These are phyloP conservation scores for Amylostereum areolatum DNA, from an alignment of 1,284 basidiomycete species.

Conservation along the genomic window DNA sequence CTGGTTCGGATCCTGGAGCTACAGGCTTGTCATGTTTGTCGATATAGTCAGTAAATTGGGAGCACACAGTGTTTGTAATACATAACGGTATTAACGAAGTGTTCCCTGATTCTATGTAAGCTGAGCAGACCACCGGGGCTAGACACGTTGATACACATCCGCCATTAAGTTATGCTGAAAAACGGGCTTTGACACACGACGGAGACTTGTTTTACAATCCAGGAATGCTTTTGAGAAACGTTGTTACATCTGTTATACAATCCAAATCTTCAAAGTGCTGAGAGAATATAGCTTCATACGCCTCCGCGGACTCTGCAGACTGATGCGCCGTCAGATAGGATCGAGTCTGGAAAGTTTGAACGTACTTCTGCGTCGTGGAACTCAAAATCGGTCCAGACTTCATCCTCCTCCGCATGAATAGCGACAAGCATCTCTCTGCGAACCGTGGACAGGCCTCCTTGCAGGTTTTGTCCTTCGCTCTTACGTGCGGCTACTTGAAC, in stretches of 20 bases:
- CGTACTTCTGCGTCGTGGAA: constrained; percentile 61
- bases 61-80: not conserved
- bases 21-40: not conserved
- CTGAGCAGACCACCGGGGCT: too few relatives aligned
- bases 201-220: constrained; percentile 35
- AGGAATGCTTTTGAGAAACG: constrained; percentile 54
- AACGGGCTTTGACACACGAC: too few relatives aligned
- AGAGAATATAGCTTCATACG: constrained; percentile 62
- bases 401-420: constrained; percentile 71
- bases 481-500: constrained; percentile 71
- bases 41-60: not conserved
- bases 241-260: constrained; percentile 55
- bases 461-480: constrained; percentile 52
- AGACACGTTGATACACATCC: too few relatives aligned
- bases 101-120: not conserved
- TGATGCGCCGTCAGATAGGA: constrained; percentile 20
- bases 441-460: constrained; percentile 51
- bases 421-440: constrained; percentile 66
- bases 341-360: constrained; percentile 6
- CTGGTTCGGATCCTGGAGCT: too few relatives aligned
- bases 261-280: constrained; percentile 43
- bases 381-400: constrained; percentile 57
- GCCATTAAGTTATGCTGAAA: too few relatives aligned
- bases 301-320: constrained; percentile 49
- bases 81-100: not conserved